These are phyloP conservation scores for Manihot esculenta DNA, from an alignment of 441 rosid species.

Conservation along the genomic window DNA sequence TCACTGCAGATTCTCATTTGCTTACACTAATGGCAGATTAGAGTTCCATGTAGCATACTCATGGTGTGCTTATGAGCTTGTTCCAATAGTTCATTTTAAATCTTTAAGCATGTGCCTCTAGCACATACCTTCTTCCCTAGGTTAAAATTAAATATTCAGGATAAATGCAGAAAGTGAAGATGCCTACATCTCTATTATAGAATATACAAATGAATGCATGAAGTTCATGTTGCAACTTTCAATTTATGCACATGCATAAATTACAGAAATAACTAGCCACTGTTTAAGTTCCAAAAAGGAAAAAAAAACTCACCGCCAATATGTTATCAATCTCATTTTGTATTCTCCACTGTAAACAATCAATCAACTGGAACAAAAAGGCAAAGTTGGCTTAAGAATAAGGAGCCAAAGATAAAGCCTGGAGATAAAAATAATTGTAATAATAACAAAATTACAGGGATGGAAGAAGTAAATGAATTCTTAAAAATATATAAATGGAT, in stretches of 20 bases:
- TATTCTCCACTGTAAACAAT: slow-evolving; percentile 82
- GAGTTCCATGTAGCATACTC: neutral
- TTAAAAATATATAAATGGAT: slow-evolving; percentile 1
- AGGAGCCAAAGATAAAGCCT: neutral
- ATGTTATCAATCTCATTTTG: slow-evolving; percentile 78
- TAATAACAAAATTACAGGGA: too few relatives aligned
- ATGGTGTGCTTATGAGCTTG: too few relatives aligned
- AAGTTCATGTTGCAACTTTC: too few relatives aligned
- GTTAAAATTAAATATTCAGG: too few relatives aligned
- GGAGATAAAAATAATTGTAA: too few relatives aligned
- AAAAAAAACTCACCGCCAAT: slow-evolving; percentile 53
- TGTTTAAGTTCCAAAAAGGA: neutral
- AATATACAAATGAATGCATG: too few relatives aligned
- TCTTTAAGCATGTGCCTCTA: neutral
- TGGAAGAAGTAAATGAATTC: neutral
- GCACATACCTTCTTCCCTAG: neutral
- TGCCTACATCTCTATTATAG: too few relatives aligned
- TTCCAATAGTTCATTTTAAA: too few relatives aligned
- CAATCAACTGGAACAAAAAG: slow-evolving; percentile 60
- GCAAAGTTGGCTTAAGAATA: neutral
- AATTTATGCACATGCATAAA: too few relatives aligned
- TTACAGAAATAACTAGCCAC: neutral
- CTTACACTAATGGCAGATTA: neutral
- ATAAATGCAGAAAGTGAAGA: too few relatives aligned
- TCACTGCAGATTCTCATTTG: too few relatives aligned